Base-by-base conservation (phyloP, 2,329 filamentous ascomycete genomes). In the Clarireedia homoeocarpa region DNA sequence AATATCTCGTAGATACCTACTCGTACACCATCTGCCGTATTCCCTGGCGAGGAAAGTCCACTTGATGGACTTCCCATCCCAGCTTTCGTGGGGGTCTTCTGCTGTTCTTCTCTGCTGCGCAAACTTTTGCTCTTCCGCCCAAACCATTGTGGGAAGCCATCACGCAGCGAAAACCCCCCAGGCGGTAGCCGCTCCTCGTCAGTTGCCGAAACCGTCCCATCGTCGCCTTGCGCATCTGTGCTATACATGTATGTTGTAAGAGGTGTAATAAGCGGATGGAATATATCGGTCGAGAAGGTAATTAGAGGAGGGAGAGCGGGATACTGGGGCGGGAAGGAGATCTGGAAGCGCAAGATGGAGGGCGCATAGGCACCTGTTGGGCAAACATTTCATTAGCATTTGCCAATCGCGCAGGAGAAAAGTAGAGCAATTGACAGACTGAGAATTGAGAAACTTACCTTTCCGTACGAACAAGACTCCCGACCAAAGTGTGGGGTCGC, bases 191-290 rank as follows among this genome's bases (percentile, higher is more conserved):
- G 78, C 68, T 95, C 89, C 36, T 89, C 85, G 64, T 96, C 90
- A 2, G 84, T 86, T 7, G 90, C 89, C 69, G 88, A 92, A 59
- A 91, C 86, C 0, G 89, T 89, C 48, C 88, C 89, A 55, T 81
- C 80, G 59, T 34, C 30, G 30, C 84, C 85, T 59, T 88, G 82
- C 38, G 87, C 83, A 56, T 87, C 85, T 59, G 89, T 91, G 44
- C 89, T 88, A 74, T 95, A 95, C 68, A 89, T 94, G 72, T 96
- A 95, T 3, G 90, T 96, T n/a, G 91, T 96, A 59, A 95, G 78
- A 39, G 94, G 91, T 6, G 91, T 91, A 63, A 97, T 85, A 44
- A 99, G 78, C 17, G 92, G 92, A 70, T 99, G 92, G 71, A 97
- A 99, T 63, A 97, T 86, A 69, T 97, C 92, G 63, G 89, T 95